Base-by-base conservation (phyloP, 306 rosid genomes). In the Canavalia ensiformis region DNA sequence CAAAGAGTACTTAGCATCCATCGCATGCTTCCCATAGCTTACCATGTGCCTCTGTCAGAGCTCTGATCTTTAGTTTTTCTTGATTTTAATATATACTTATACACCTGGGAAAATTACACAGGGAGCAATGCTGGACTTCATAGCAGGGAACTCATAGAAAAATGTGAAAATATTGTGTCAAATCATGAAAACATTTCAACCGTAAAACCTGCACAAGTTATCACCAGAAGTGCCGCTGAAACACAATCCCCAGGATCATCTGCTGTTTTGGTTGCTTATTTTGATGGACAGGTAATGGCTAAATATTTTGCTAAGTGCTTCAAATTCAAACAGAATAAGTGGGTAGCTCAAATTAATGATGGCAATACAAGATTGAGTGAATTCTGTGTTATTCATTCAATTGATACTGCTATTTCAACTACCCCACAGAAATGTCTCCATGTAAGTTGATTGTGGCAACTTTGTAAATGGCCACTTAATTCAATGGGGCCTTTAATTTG, bases 211-310 rank as follows among this genome's bases (percentile, higher is more conserved):
- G 87, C 39, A 11, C 92, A 91, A 73, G 86, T 91, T 77, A 82
- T 93, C 75, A 49, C 63, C 52, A 85, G 74, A 85, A 78, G 90
- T 86, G 91, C 84, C 31, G 68, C 86, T 39, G 86, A 85, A 82
- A 85, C 92, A 49, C 84, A 85, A 62, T 78, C 82, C 39, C 84
- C 89, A 70, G 97, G 98, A 77, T 90, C 88, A 60, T 86, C 87
- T 73, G 78, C 98, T 2, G 77, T 79, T 33, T 83, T 93, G 85
- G 89, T 91, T 3, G 86, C 89, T 44, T 77, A 86, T 81, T 93
- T 93, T 82, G 93, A 93, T 79, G 98, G 94, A 65, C 91, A 89
- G 92, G 97, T 93, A 91, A 29, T 8, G 52, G 46, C 76, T 44
- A 56, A 13, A 68, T 54, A 28, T 46, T 79, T 65, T 29, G 42